Evolutionary conservation across 495 filamentous ascomycete species (phyloP).

Genomic region (Penicillium pancosmium): DNA sequence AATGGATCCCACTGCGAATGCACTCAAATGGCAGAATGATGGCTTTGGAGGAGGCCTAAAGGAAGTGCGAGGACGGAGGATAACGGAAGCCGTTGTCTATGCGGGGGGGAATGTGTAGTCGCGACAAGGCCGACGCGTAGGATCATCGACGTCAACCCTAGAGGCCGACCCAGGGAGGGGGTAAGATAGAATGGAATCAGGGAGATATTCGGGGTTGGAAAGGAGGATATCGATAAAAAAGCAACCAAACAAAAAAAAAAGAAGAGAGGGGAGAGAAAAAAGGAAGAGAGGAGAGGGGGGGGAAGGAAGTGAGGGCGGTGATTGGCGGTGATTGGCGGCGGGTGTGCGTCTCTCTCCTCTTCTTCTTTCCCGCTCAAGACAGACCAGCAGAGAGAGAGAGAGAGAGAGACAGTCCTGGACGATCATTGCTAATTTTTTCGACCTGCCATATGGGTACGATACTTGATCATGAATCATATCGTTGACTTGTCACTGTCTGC

Average conservation of each 20-base stretch:
- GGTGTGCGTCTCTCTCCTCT: slow-evolving; percentile 11
- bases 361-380: slow-evolving; percentile 7
- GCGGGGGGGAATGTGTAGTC: slow-evolving; percentile 35
- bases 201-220: not conserved
- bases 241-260: slow-evolving; percentile 14
- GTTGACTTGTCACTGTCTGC: too few relatives aligned
- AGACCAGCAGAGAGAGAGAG: too few relatives aligned
- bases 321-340: slow-evolving; percentile 24
- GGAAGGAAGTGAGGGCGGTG: slow-evolving; percentile 13
- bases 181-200: not conserved
- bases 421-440: too few relatives aligned
- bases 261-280: slow-evolving; percentile 11
- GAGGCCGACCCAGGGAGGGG: slow-evolving; percentile 26
- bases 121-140: slow-evolving; percentile 44
- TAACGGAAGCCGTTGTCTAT: slow-evolving; percentile 37
- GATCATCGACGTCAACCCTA: slow-evolving; percentile 38
- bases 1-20: not conserved
- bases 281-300: slow-evolving; percentile 16
- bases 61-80: slow-evolving; percentile 23
- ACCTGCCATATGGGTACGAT: too few relatives aligned
- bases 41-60: not conserved
- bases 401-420: too few relatives aligned
- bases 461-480: too few relatives aligned
- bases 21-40: not conserved
- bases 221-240: not conserved